Evolutionary conservation across 2,329 filamentous ascomycete genomes (phyloP).

Genomic region (Fusarium lateritium): DNA sequence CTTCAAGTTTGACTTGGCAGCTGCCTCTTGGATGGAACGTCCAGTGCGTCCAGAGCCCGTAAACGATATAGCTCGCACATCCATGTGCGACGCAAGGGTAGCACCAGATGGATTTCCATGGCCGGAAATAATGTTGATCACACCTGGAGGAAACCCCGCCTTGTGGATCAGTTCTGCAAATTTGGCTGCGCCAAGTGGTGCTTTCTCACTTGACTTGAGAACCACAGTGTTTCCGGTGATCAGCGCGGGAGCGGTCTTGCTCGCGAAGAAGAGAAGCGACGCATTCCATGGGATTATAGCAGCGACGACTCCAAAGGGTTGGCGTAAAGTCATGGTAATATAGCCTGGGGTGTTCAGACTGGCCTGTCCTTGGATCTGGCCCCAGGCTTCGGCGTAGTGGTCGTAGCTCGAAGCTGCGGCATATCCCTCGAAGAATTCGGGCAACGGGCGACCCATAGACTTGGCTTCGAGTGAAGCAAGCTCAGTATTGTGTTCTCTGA

Average conservation of each 20-base stretch:
- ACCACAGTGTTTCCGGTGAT: constrained; percentile 43
- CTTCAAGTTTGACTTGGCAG: constrained; percentile 74
- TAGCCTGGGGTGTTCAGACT: constrained; percentile 64
- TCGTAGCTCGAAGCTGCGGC: constrained; percentile 59
- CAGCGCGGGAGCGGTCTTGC: constrained; percentile 54
- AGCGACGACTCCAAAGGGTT: constrained; percentile 67
- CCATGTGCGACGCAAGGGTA: constrained; percentile 76
- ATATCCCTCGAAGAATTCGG: constrained; percentile 48
- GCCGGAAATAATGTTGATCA: constrained; percentile 81
- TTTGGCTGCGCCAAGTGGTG: constrained; percentile 37
- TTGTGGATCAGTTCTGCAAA: constrained; percentile 72
- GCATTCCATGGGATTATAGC: constrained; percentile 74
- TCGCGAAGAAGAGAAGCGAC: constrained; percentile 61
- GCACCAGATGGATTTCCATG: constrained; percentile 77
- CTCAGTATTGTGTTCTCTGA: constrained; percentile 58
- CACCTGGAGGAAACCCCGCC: constrained; percentile 81
- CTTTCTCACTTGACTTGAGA: constrained; percentile 42
- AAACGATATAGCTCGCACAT: constrained; percentile 81
- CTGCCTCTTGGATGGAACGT: constrained; percentile 80
- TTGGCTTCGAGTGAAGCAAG: constrained; percentile 53
- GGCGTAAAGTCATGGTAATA: constrained; percentile 61
- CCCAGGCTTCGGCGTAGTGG: constrained; percentile 59
- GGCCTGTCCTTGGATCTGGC: constrained; percentile 60
- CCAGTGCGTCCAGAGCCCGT: constrained; percentile 82
- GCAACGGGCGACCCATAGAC: constrained; percentile 40